These are phyloP conservation scores for Carex littledalei DNA, from an alignment of 176 grass and related monocot species.

Conservation along the genomic window DNA sequence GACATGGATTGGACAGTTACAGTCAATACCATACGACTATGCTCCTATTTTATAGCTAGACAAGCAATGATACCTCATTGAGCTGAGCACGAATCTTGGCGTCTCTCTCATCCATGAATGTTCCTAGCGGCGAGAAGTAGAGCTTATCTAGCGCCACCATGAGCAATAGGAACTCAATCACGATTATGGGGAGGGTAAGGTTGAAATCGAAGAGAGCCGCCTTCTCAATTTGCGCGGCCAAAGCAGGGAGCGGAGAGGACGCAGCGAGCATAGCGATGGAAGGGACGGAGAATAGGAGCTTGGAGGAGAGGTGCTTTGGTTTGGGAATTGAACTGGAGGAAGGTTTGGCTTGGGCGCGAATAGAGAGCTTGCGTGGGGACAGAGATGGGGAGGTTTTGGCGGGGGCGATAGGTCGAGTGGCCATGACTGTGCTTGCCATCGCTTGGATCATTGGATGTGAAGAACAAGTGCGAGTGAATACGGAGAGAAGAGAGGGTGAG, in stretches of 20 bases:
- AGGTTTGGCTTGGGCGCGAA: constrained; percentile 47
- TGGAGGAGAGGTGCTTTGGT: neutral
- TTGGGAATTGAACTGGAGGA: constrained; percentile 6
- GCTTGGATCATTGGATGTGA: neutral
- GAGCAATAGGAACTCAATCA: constrained; percentile 78
- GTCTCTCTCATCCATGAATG: constrained; percentile 97
- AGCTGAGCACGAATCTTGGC: constrained; percentile 82
- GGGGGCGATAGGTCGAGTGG: neutral
- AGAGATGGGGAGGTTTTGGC: neutral
- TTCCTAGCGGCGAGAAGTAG: constrained; percentile 89
- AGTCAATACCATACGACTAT: neutral
- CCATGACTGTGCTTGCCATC: constrained; percentile 27
- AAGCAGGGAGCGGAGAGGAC: constrained; percentile 53
- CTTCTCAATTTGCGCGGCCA: constrained; percentile 96
- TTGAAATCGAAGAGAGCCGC: constrained; percentile 92
- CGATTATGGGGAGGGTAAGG: constrained; percentile 77
- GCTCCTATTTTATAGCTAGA: neutral
- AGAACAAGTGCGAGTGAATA: neutral
- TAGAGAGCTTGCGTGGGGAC: constrained; percentile 48
- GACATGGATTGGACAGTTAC: neutral
- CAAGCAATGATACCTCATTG: constrained; percentile 21
- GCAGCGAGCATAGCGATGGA: constrained; percentile 42
- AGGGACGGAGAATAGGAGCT: constrained; percentile 24
- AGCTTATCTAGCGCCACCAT: constrained; percentile 98
- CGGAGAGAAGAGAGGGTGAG: neutral